phyloP scores from a whole-genome alignment of 768 basidiomycete genomes.

The Macrocybe gigantea region DNA sequence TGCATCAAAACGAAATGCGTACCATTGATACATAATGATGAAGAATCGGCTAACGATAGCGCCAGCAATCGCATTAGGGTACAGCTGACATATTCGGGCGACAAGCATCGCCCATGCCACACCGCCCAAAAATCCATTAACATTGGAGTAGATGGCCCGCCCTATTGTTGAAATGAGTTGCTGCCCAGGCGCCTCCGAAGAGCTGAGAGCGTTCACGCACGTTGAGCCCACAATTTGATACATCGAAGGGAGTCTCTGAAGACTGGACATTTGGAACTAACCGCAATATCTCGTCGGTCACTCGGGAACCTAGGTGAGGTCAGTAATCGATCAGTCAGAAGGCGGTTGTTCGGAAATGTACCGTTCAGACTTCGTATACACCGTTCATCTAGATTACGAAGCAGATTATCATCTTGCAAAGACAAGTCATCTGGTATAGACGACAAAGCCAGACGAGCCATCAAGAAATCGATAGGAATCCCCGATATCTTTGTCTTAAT shows the following conservation, averaged over 20 bases:
- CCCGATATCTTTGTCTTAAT: slow-evolving; percentile 89
- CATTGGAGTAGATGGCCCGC: slow-evolving; percentile 96
- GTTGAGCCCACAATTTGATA: slow-evolving; percentile 96
- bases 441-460: slow-evolving; percentile 83
- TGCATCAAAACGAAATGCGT: slow-evolving; percentile 17
- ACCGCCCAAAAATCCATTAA: slow-evolving; percentile 95
- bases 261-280: slow-evolving; percentile 92
- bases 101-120: slow-evolving; percentile 99
- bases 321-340: not conserved
- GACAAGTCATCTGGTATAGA: slow-evolving; percentile 91
- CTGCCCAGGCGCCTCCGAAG: not conserved
- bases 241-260: slow-evolving; percentile 93
- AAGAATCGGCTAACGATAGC: slow-evolving; percentile 98
- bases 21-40: slow-evolving; percentile 98
- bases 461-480: slow-evolving; percentile 89
- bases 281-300: slow-evolving; percentile 92
- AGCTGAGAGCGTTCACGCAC: slow-evolving; percentile 39
- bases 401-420: slow-evolving; percentile 83
- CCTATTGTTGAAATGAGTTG: slow-evolving; percentile 36
- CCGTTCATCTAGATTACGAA: slow-evolving; percentile 90
- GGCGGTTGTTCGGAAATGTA: slow-evolving; percentile 18
- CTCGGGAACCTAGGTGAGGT: slow-evolving; percentile 69
- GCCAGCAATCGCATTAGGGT: slow-evolving; percentile 91
- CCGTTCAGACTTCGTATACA: slow-evolving; percentile 95
- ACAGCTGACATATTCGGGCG: slow-evolving; percentile 98